Conservation (phyloP, 805 yeast species). For the Cyberlindnera mississippiensis region DNA sequence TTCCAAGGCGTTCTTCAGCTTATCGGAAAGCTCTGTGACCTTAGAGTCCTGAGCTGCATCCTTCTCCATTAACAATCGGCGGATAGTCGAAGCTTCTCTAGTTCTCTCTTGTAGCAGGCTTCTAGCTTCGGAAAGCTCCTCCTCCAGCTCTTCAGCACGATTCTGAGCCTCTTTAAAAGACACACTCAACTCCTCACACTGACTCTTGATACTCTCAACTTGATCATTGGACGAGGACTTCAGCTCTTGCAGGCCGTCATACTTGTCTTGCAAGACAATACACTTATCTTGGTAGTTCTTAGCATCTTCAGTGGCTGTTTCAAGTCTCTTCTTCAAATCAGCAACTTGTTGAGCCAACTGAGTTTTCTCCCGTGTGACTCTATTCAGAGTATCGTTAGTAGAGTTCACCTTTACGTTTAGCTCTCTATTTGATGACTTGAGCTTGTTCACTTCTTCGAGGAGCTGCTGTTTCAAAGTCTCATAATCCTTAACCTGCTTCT, state of each 20-base stretch:
- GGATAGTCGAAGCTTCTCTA: slow-evolving; percentile 69
- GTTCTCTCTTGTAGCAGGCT: slow-evolving; percentile 74
- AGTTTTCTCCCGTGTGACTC: slow-evolving; percentile 35
- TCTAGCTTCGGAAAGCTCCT: slow-evolving; percentile 75
- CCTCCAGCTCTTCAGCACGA: slow-evolving; percentile 65
- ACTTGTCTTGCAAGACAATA: slow-evolving; percentile 35
- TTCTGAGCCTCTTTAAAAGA: slow-evolving; percentile 61
- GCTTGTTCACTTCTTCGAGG: slow-evolving; percentile 23
- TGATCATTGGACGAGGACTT: slow-evolving; percentile 37
- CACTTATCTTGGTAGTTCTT: slow-evolving; percentile 40
- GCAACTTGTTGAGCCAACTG: slow-evolving; percentile 34
- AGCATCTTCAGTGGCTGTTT: slow-evolving; percentile 35
- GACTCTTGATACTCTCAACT: slow-evolving; percentile 51
- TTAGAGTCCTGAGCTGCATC: slow-evolving; percentile 54
- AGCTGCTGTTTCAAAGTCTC: slow-evolving; percentile 25
- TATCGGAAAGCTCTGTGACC: slow-evolving; percentile 51
- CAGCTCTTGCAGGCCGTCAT: slow-evolving; percentile 33
- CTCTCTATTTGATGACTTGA: slow-evolving; percentile 26
- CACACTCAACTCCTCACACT: slow-evolving; percentile 67
- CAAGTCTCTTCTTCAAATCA: slow-evolving; percentile 34
- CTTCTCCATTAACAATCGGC: slow-evolving; percentile 62
- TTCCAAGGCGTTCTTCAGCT: slow-evolving; percentile 47
- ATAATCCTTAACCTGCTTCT: slow-evolving; percentile 38
- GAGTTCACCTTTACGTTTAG: slow-evolving; percentile 28
- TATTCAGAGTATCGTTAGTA: slow-evolving; percentile 31